phyloP scores from a whole-genome alignment of 352 stramenopile species.

The Plasmopara muralis region DNA sequence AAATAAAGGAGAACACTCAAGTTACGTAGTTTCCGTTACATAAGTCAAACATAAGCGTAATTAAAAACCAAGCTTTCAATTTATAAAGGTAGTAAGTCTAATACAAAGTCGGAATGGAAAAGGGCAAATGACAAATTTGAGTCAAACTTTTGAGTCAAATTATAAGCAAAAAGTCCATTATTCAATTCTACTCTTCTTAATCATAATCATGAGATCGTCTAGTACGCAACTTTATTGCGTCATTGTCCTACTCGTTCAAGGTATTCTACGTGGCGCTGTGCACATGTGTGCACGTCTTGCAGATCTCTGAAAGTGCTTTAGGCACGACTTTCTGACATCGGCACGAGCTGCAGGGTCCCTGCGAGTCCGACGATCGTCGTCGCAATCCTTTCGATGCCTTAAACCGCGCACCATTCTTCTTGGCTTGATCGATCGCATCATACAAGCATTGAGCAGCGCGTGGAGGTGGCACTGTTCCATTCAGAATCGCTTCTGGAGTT shows the following conservation, averaged over 20 bases:
- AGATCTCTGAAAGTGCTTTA: conserved; percentile 74
- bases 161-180: conserved; percentile 7
- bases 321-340: conserved; percentile 46
- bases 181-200: conserved; percentile 3
- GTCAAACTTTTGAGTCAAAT: not conserved
- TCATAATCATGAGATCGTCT: not conserved
- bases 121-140: too few species aligned
- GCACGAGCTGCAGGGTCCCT: conserved; percentile 42
- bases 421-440: conserved; percentile 63
- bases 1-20: conserved; percentile 61
- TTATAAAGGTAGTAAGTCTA: too few species aligned
- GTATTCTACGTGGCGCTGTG: conserved; percentile 27
- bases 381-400: conserved; percentile 26
- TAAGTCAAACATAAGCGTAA: conserved; percentile 19
- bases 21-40: conserved; percentile 45
- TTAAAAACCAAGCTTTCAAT: conserved; percentile 50
- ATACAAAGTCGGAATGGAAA: too few species aligned
- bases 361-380: conserved; percentile 9
- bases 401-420: conserved; percentile 60
- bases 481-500: conserved; percentile 72
- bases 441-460: conserved; percentile 71
- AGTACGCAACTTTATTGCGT: not conserved
- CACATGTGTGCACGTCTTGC: conserved; percentile 59
- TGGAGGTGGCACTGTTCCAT: conserved; percentile 43
- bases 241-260: not conserved